These are phyloP conservation scores for Turritis glabra DNA, from an alignment of 345 rosid genomes.

Conservation along the genomic window DNA sequence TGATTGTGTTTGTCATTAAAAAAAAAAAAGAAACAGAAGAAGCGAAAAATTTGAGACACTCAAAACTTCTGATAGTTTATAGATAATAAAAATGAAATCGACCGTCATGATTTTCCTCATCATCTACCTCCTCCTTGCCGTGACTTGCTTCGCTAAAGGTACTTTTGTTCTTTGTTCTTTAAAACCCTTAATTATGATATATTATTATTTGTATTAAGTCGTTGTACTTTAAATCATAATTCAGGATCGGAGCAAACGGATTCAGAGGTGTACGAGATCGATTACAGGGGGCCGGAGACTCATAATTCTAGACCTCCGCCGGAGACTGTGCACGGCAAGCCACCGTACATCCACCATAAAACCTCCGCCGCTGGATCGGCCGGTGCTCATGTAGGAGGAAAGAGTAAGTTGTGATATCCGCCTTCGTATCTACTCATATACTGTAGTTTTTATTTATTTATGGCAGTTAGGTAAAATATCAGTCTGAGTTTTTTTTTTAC, in stretches of 20 bases:
- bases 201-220: background rate
- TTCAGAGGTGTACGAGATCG: conserved; percentile 36
- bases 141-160: conserved; percentile 33
- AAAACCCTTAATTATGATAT: background rate
- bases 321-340: conserved; percentile 34
- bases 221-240: conserved; percentile 6
- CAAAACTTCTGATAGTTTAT: background rate
- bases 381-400: conserved; percentile 31
- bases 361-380: conserved; percentile 30
- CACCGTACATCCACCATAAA: conserved; percentile 43
- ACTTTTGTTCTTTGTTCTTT: background rate
- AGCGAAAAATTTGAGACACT: conserved; percentile 24
- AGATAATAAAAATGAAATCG: conserved; percentile 28
- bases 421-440: background rate
- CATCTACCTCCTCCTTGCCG: conserved; percentile 16
- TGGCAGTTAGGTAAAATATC: background rate
- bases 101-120: conserved; percentile 24
- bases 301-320: conserved; percentile 43
- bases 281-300: conserved; percentile 45
- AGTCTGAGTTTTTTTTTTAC: background rate
- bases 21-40: background rate
- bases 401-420: conserved; percentile 27
- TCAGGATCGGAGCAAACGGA: conserved; percentile 15
- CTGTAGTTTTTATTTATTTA: background rate
- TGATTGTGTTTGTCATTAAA: background rate